phyloP scores from a whole-genome alignment of 768 basidiomycete species.

The Rhodotorula taiwanensis region DNA sequence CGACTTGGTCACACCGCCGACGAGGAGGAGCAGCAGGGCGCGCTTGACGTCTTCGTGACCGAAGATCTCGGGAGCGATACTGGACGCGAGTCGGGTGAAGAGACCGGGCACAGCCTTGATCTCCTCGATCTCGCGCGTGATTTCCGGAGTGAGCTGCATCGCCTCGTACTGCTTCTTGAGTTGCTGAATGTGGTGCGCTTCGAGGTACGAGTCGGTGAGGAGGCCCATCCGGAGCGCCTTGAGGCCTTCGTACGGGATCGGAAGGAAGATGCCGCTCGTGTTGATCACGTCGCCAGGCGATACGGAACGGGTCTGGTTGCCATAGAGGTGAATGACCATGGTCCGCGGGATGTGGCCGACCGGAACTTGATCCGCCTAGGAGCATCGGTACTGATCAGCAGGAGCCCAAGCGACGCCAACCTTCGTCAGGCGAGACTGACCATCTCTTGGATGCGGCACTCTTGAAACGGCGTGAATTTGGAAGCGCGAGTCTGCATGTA shows the following conservation, averaged over 20 bases:
- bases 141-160: conserved; percentile 84
- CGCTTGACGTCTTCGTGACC: conserved; percentile 97
- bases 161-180: conserved; percentile 95
- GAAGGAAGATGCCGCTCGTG: conserved; percentile 92
- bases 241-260: conserved; percentile 94
- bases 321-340: conserved; percentile 93
- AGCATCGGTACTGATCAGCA: too few relatives aligned
- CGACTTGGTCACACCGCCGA: conserved; percentile 91
- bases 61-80: conserved; percentile 97
- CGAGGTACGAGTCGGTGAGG: conserved; percentile 93
- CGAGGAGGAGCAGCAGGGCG: conserved; percentile 78
- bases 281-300: conserved; percentile 94
- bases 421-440: conserved; percentile 47
- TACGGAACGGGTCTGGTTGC: conserved; percentile 78
- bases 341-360: conserved; percentile 98
- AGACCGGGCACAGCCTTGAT: conserved; percentile 63
- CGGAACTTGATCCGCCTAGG: conserved; percentile 92
- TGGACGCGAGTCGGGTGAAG: conserved; percentile 79
- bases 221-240: conserved; percentile 94
- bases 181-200: conserved; percentile 81
- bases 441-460: conserved; percentile 99
- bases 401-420: neutral
- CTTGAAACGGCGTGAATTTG: conserved; percentile 95
- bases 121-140: conserved; percentile 60
- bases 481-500: conserved; percentile 99